A percentile compares a stretch with the other conserved stretches of the same genome.
Evolutionary conservation across 495 filamentous ascomycete genomes (phyloP).

Genomic region (Parmelia sp.): DNA sequence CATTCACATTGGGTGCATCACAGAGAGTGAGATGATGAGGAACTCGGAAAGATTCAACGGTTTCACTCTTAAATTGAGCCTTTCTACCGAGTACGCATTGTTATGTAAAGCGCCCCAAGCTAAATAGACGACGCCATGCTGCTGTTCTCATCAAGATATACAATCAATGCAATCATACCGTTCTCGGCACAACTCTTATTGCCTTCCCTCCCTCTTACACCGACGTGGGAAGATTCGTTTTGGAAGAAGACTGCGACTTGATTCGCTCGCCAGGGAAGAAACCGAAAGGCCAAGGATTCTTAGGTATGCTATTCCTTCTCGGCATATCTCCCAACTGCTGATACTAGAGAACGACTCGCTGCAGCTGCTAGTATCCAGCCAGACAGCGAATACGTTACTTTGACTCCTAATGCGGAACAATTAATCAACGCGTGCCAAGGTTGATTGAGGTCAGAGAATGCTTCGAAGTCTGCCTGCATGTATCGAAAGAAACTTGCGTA

Average conservation of each 20-base stretch:
- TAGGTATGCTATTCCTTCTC: conserved; percentile 1
- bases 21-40: too few relatives aligned
- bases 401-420: not conserved
- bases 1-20: too few relatives aligned
- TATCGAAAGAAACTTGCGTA: not conserved
- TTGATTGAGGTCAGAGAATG: not conserved
- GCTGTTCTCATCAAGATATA: too few relatives aligned
- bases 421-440: not conserved
- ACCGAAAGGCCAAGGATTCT: not conserved
- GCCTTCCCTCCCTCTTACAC: not conserved
- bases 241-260: conserved; percentile 5
- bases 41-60: too few relatives aligned
- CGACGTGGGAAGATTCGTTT: not conserved
- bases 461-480: not conserved
- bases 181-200: too few relatives aligned
- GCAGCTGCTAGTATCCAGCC: conserved; percentile 5
- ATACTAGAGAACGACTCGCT: not conserved
- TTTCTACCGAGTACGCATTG: too few relatives aligned
- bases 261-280: not conserved
- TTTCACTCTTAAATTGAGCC: too few relatives aligned
- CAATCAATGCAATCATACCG: too few relatives aligned
- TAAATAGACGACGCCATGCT: too few relatives aligned
- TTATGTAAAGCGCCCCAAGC: too few relatives aligned
- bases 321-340: not conserved
- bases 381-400: conserved; percentile 5